Evolutionary conservation across 2,329 filamentous ascomycete species (phyloP).

Genomic region (Trichoderma brevicompactum): DNA sequence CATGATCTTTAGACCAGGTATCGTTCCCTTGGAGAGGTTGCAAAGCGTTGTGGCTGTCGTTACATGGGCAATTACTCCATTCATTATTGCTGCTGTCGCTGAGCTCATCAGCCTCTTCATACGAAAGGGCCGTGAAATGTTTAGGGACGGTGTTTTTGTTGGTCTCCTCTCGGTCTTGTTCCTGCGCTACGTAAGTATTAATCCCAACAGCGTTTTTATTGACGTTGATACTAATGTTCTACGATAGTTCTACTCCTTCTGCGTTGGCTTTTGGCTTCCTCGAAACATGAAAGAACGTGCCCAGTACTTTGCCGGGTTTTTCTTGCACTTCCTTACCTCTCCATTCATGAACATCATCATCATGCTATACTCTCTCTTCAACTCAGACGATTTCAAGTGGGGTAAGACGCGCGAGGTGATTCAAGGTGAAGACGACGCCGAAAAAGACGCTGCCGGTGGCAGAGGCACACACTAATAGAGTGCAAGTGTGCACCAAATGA

Average conservation of each 20-base stretch:
- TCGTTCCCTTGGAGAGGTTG: slow-evolving; percentile 49
- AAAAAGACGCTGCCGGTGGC: slow-evolving; percentile 35
- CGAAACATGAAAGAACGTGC: slow-evolving; percentile 44
- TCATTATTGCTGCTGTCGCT: slow-evolving; percentile 48
- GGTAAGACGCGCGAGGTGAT: slow-evolving; percentile 50
- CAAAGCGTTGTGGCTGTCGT: slow-evolving; percentile 52
- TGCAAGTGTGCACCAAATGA: neutral
- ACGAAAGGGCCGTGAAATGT: slow-evolving; percentile 40
- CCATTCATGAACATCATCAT: slow-evolving; percentile 51
- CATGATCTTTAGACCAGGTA: slow-evolving; percentile 51
- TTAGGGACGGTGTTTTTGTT: slow-evolving; percentile 44
- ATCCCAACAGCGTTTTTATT: too few species aligned
- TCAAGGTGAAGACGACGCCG: slow-evolving; percentile 36
- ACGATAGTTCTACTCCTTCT: slow-evolving; percentile 46
- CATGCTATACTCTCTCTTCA: slow-evolving; percentile 47
- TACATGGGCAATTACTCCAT: slow-evolving; percentile 52
- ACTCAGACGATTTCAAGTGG: slow-evolving; percentile 53
- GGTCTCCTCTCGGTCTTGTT: slow-evolving; percentile 45
- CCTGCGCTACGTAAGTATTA: slow-evolving; percentile 47
- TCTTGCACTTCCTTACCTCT: slow-evolving; percentile 45
- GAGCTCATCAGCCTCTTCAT: slow-evolving; percentile 45
- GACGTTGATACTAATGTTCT: neutral
- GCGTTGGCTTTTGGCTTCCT: slow-evolving; percentile 49
- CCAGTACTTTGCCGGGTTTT: slow-evolving; percentile 47
- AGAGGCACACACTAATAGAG: slow-evolving; percentile 34